Conservation (phyloP, 2,329 filamentous ascomycete species). For the Aspergillus viridinutans region DNA sequence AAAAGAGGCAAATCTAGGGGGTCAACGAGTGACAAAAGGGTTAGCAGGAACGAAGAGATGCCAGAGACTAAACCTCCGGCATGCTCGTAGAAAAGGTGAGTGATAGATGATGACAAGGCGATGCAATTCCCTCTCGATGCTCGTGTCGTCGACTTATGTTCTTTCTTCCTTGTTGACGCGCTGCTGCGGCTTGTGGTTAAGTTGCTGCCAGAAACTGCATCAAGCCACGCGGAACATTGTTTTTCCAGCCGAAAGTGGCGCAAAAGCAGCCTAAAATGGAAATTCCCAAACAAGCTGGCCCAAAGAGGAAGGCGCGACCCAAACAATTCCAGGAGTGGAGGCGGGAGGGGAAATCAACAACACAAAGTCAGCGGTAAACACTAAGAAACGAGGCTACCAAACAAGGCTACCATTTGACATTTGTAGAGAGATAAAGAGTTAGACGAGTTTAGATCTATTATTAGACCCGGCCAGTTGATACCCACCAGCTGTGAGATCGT, state of each 20-base stretch:
- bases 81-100: neutral
- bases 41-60: conserved; percentile 1
- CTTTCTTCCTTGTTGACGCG: conserved; percentile 26
- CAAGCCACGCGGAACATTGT: conserved; percentile 23
- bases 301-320: conserved; percentile 15
- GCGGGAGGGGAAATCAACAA: conserved; percentile 12
- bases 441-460: neutral
- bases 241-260: conserved; percentile 20
- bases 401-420: too few species aligned
- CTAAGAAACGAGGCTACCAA: neutral
- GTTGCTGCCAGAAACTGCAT: conserved; percentile 16
- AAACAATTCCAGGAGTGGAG: conserved; percentile 8
- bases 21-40: conserved; percentile 6
- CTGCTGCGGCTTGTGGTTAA: conserved; percentile 13
- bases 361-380: conserved; percentile 3
- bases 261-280: conserved; percentile 17
- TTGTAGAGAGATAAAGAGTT: neutral
- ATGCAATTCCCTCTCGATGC: conserved; percentile 2
- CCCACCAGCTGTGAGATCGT: too few species aligned
- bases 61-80: conserved; percentile 1
- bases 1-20: conserved; percentile 3
- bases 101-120: neutral
- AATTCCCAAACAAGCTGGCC: conserved; percentile 31
- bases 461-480: too few species aligned
- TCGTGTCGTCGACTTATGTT: conserved; percentile 8